Evolutionary conservation across 345 rosid species (phyloP).

Genomic region (Acer negundo): DNA sequence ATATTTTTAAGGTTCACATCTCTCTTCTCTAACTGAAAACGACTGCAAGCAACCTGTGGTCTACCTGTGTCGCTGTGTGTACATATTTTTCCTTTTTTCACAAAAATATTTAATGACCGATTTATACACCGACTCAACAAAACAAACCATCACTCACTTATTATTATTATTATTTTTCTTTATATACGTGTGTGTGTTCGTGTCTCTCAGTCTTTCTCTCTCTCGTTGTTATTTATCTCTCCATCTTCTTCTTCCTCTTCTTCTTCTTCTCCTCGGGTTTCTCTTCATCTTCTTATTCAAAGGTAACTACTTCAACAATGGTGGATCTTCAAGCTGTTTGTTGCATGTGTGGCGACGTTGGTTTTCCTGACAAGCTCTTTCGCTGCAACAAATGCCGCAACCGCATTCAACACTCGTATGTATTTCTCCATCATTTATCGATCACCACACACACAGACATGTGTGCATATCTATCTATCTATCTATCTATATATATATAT

Average conservation of each 20-base stretch:
- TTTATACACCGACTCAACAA: conserved; percentile 36
- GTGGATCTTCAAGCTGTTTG: conserved; percentile 84
- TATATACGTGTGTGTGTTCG: background rate
- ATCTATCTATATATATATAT: too few relatives aligned
- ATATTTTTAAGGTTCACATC: conserved; percentile 49
- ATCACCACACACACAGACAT: background rate
- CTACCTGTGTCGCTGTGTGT: conserved; percentile 37
- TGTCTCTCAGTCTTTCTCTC: background rate
- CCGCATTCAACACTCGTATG: conserved; percentile 96
- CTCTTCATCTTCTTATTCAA: conserved; percentile 21
- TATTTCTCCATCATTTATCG: conserved; percentile 2
- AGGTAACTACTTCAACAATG: conserved; percentile 37
- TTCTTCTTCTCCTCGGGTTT: conserved; percentile 10
- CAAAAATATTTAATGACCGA: conserved; percentile 14
- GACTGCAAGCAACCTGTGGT: conserved; percentile 92
- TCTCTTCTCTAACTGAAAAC: conserved; percentile 60
- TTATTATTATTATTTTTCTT: background rate
- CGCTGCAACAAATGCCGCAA: conserved; percentile 83
- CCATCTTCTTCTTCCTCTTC: background rate
- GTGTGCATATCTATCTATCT: background rate
- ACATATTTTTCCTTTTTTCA: background rate
- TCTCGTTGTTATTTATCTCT: conserved; percentile 20
- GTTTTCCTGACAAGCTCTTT: conserved; percentile 93
- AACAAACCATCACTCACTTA: conserved; percentile 10
- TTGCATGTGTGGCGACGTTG: conserved; percentile 99